These are phyloP conservation scores for Krasilnikovozyma curviuscula DNA, from an alignment of 768 basidiomycete species.

Conservation along the genomic window DNA sequence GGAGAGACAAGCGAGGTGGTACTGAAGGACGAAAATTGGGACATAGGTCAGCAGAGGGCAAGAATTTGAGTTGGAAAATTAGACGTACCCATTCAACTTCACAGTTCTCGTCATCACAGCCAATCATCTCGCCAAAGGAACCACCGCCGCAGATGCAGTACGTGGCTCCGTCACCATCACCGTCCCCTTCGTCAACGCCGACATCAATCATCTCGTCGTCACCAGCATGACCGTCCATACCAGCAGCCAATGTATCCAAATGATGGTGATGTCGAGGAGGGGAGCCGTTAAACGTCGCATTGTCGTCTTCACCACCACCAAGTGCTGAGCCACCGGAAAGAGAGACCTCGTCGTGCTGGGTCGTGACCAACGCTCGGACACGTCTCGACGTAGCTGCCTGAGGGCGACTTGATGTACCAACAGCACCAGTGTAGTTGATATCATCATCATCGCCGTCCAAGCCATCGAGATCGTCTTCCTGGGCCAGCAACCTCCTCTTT, in stretches of 20 bases:
- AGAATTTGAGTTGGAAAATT: too few species aligned
- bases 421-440: neutral
- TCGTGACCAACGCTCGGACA: too few species aligned
- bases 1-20: too few species aligned
- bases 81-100: slow-evolving; percentile 73
- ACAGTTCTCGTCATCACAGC: slow-evolving; percentile 64
- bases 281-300: neutral
- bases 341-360: too few species aligned
- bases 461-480: neutral
- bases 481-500: neutral
- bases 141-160: slow-evolving; percentile 74
- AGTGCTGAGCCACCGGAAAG: too few species aligned
- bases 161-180: slow-evolving; percentile 35
- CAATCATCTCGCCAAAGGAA: slow-evolving; percentile 89
- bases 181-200: slow-evolving; percentile 37
- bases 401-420: neutral
- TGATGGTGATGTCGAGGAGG: too few species aligned
- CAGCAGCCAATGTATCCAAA: too few species aligned
- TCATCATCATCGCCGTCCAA: slow-evolving; percentile 1
- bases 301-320: neutral
- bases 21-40: too few species aligned
- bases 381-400: too few species aligned
- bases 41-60: too few species aligned
- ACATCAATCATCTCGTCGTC: slow-evolving; percentile 35
- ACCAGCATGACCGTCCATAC: slow-evolving; percentile 33